Evolutionary conservation across 257 asterid genomes (phyloP).

Genomic region (Forsythia suspensa): DNA sequence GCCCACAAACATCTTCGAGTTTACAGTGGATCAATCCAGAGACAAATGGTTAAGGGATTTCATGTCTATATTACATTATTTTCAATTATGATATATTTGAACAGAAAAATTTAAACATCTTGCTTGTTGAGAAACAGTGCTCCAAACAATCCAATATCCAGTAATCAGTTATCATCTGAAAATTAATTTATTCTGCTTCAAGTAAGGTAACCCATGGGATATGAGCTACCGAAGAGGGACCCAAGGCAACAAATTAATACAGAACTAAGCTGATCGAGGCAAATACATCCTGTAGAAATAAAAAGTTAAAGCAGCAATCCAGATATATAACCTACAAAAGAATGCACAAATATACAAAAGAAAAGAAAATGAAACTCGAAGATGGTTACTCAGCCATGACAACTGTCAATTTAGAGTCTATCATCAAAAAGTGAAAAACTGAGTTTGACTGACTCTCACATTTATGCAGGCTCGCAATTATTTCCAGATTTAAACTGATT

Average conservation of each 20-base stretch:
- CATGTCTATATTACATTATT: not conserved
- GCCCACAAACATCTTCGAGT: too few species aligned
- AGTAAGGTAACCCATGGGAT: not conserved
- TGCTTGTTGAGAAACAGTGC: not conserved
- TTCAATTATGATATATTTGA: too few species aligned
- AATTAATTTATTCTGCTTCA: not conserved
- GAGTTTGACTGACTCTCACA: not conserved
- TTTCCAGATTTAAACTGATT: not conserved
- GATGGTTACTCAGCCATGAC: not conserved
- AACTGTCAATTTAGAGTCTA: not conserved
- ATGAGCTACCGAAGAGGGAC: not conserved
- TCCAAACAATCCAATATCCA: not conserved
- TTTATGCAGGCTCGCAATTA: not conserved
- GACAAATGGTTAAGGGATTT: not conserved
- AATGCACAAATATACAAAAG: not conserved
- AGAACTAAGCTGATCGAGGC: not conserved
- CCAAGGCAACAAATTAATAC: not conserved
- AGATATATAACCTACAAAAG: not conserved
- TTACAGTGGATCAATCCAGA: too few species aligned
- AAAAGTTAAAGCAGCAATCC: not conserved
- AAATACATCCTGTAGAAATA: not conserved
- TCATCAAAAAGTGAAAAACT: slow-evolving; percentile 1
- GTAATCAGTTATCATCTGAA: not conserved
- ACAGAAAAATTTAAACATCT: not conserved
- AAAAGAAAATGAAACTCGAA: not conserved